Base-by-base conservation (phyloP, 495 filamentous ascomycete species). In the Acidiella bohemica region DNA sequence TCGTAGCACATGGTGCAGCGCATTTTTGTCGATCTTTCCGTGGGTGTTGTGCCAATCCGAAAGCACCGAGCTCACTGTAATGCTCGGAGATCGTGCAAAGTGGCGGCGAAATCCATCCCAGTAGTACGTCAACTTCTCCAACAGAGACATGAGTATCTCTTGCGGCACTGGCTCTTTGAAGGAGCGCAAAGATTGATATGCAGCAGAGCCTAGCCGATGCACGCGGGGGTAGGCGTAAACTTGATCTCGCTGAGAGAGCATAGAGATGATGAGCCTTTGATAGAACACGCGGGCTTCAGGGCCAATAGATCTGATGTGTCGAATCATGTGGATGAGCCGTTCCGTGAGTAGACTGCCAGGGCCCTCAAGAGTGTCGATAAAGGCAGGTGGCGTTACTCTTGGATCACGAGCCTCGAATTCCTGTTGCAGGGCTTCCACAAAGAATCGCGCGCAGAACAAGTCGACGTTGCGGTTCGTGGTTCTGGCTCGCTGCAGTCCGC, bases 1-100 rank as follows among this genome's bases (percentile, higher is more conserved):
- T 8, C 52, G 36, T 41, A 68, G 57, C 10, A 64, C 28, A 27
- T 44, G 45, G 1, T 17, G 30, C n/a, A 49, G 12, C 12, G 44
- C 29, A 3, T 32, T 31, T 2, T 36, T 42, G 35, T 20, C 42
- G 9, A 46, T 30, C 6, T 37, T 23, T 7, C 45, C 47, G 34
- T 59, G 27, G 28, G 42, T 45, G 14, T 22, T 21, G 13, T 32
- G 37, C 42, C 46, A 53, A 23, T 58, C 55, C 1, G 29, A 42
- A 25, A 16, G 36, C 23, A 48, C 26, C 41, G 22, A 39, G 8
- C 26, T 20, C 5, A 46, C 30, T 1, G n/a, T 21, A 17, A 46
- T n/a, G 29, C 25, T 50, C 13, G 29, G 24, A 19, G 28, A 19
- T 10, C 9, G 10, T 38, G 24, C 32, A 25, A 18, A 22, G n/a